Percentiles rank a stretch among this genome's conserved stretches.
These are phyloP conservation scores for Penicillium canariense DNA, from an alignment of 495 filamentous ascomycete species.

Conservation along the genomic window DNA sequence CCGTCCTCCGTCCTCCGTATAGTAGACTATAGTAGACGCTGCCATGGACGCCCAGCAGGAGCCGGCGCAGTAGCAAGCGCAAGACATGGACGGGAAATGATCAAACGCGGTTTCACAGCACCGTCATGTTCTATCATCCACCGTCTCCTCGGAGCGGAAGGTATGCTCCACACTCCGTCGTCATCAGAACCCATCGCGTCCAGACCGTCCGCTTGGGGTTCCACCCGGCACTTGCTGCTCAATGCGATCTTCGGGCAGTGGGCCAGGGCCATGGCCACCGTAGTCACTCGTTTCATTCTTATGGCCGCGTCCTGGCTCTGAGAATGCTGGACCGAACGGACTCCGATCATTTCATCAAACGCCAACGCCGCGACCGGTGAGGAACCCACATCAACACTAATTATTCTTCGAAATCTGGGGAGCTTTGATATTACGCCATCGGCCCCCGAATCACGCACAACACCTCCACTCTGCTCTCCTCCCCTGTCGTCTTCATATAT, in stretches of 20 bases:
- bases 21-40: not conserved
- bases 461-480: constrained; percentile 5
- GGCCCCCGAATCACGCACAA: constrained; percentile 22
- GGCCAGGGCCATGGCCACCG: not conserved
- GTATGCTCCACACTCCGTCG: constrained; percentile 25
- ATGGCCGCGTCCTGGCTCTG: not conserved
- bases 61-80: not conserved
- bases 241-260: constrained; percentile 17
- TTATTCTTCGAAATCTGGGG: constrained; percentile 24
- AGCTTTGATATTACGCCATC: constrained; percentile 34
- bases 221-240: constrained; percentile 13
- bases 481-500: constrained; percentile 6
- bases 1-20: not conserved
- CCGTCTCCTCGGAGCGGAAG: not conserved
- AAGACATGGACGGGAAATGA: not conserved
- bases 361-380: not conserved
- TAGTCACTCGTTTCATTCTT: constrained; percentile 5
- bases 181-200: constrained; percentile 30
- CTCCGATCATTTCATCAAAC: not conserved
- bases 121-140: not conserved
- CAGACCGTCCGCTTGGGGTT: constrained; percentile 29
- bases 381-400: no score
- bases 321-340: not conserved
- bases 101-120: not conserved
- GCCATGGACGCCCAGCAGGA: not conserved